Base-by-base conservation (phyloP, 2,329 filamentous ascomycete species). In the Talaromyces verruculosus region DNA sequence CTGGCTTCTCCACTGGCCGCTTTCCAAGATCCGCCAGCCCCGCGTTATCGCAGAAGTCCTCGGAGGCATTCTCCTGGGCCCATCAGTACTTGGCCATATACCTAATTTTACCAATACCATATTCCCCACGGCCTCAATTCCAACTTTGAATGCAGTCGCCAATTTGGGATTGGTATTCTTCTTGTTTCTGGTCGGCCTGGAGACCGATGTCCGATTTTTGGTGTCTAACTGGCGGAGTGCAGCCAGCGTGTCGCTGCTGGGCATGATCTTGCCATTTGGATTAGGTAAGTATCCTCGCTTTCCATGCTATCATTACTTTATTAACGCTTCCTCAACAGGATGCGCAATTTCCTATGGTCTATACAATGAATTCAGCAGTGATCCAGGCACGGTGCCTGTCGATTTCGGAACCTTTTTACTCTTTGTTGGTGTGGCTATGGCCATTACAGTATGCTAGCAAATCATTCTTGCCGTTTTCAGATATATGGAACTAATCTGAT, bases 371-470 rank as follows among this genome's bases (percentile, higher is more conserved):
- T 96, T 96, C 72, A 82, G 82, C 5, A 70, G 81, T 67, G 87
- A 89, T 61, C 74, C 81, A 0, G 83, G 81, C 4, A 84, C 83
- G 8, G 83, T 85, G n/a, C 81, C 80, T 0, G 87, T 90, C 60
- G 77, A 79, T 17, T 90, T 90, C 73, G 84, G 84, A 2, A 84
- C 87, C 1, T 90, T 86, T 70, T 83, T 88, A 77, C 83, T 93
- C 28, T 98, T 98, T 75, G 91, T 97, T 69, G 94, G 93, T 77
- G 93, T 96, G 63, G 94, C 94, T 0, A 89, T 97, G 78, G 91
- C 93, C 33, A 98, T 98, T 71, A 97, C 94, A 0, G 92, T 87
- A 60, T 10, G 57, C 7, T 7, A 13, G 15, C n/a, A 57, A 10
- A 25, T 13, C 10, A 37, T 22, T 1, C 53, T 37, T n/a, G 0